Base-by-base conservation (phyloP, 805 yeast species). In the Wickerhamiella kazuoi region DNA sequence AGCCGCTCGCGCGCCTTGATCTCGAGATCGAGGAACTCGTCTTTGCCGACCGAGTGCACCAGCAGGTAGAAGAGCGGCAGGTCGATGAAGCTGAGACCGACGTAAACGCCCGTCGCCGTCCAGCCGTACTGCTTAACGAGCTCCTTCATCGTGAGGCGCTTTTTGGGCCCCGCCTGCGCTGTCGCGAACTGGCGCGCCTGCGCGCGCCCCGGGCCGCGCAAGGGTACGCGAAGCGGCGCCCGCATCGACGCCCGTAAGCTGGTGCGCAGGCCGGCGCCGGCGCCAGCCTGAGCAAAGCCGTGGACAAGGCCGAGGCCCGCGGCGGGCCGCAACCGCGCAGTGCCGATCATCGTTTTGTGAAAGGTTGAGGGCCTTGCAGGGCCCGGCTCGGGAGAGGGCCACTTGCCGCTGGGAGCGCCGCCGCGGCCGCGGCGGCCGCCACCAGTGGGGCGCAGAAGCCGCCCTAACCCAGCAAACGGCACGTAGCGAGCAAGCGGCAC, bases 11-110 rank as follows among this genome's bases (percentile, higher is more conserved):
- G 73, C 13, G 65, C 69, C 41, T 65, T 57, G 38, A 76, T 70
- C 53, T 84, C 81, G 45, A 72, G 69, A 44, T 72, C 69, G 36
- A 71, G 71, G 29, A 86, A 80, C 50, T 71, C 68, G 26, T 86
- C 96, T 47, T 77, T 83, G 15, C 98, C 98, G 45, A 79, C 62
- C 0, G 83, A 72, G 54, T 86, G 96, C 11, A 90, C 97, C 21
- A 80, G 50, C 7, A 79, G 45, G 55, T 76, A 90, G 55, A 93
- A 81, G 3, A 84, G 45, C 1, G 97, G 96, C 46, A 81, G 65
- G 53, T 90, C 97, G 21, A 90, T 57, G 18, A 67, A 63, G 2
- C 81, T 68, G n/a, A 90, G 55, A 2, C 70, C 77, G 17, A 83
- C 49, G 53, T 90, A 90, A 0, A 87, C 82, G 13, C 83, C 94